Evolutionary conservation across 1,139 yeast species (phyloP).

Genomic region (Diutina ranongensis): DNA sequence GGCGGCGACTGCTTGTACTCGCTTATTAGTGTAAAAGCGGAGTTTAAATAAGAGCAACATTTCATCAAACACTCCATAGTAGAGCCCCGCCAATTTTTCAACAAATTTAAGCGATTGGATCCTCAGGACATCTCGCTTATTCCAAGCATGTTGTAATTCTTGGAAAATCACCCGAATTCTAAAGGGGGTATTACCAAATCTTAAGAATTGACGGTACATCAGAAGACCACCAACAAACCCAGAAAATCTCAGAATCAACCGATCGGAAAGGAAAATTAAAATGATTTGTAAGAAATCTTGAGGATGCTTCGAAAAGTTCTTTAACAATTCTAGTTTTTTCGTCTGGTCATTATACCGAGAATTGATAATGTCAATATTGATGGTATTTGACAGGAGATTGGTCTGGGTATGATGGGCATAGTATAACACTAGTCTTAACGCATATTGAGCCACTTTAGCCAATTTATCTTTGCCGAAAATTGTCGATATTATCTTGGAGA

Average conservation of each 20-base stretch:
- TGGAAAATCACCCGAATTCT: conserved; percentile 24
- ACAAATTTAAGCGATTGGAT: conserved; percentile 16
- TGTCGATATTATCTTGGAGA: conserved; percentile 40
- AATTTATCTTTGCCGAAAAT: conserved; percentile 60
- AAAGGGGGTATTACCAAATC: conserved; percentile 68
- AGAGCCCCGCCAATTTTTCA: conserved; percentile 26
- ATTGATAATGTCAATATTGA: conserved; percentile 22
- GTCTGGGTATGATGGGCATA: conserved; percentile 33
- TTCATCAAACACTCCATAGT: conserved; percentile 57
- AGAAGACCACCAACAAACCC: conserved; percentile 33
- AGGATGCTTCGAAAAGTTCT: conserved; percentile 32
- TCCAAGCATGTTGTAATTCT: conserved; percentile 12
- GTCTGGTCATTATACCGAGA: conserved; percentile 22
- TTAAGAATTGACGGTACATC: conserved; percentile 52
- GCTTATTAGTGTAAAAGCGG: conserved; percentile 31
- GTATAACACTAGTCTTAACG: conserved; percentile 39
- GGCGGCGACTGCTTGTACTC: conserved; percentile 23
- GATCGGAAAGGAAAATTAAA: conserved; percentile 19
- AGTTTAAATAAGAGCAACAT: conserved; percentile 41
- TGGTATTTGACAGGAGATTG: conserved; percentile 22
- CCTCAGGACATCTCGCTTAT: neutral
- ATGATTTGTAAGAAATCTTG: conserved; percentile 27
- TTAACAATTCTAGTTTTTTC: conserved; percentile 23
- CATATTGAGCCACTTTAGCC: conserved; percentile 53
- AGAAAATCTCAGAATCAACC: conserved; percentile 25